Percentiles rank a stretch among this genome's conserved stretches.
Evolutionary conservation across 2,329 filamentous ascomycete species (phyloP).

Genomic region (Knufia fluminis): DNA sequence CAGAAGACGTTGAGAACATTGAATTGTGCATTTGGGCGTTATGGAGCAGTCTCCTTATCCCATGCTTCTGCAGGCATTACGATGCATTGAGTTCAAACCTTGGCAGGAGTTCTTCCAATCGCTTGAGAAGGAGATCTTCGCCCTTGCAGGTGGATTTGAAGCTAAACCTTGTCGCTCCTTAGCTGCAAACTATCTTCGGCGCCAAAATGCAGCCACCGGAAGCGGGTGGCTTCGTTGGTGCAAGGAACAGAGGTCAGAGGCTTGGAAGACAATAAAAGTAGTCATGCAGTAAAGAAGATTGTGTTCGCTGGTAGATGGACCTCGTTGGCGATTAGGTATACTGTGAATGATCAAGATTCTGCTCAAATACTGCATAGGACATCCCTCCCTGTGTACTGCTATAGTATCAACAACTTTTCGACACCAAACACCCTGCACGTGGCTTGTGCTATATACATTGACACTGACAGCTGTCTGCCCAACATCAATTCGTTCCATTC

Average conservation of each 20-base stretch:
- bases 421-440: background rate
- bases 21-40: background rate
- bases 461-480: background rate
- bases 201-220: background rate
- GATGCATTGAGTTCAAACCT: slow-evolving; percentile 5
- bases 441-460: background rate
- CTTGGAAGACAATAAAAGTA: too few species aligned
- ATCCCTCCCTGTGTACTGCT: too few species aligned
- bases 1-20: background rate
- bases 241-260: background rate
- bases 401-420: background rate
- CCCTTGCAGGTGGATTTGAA: background rate
- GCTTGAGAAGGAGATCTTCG: background rate
- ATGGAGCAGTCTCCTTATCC: slow-evolving; percentile 4
- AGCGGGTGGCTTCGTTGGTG: background rate
- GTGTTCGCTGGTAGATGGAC: too few species aligned
- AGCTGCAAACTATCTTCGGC: background rate
- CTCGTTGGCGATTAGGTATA: too few species aligned
- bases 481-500: slow-evolving; percentile 22
- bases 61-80: slow-evolving; percentile 3
- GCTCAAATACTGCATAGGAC: too few species aligned
- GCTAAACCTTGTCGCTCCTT: background rate
- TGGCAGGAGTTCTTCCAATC: background rate
- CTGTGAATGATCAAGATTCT: too few species aligned
- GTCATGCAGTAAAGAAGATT: too few species aligned